Conservation (phyloP, 2,329 filamentous ascomycete species). For the Apiospora aurea region DNA sequence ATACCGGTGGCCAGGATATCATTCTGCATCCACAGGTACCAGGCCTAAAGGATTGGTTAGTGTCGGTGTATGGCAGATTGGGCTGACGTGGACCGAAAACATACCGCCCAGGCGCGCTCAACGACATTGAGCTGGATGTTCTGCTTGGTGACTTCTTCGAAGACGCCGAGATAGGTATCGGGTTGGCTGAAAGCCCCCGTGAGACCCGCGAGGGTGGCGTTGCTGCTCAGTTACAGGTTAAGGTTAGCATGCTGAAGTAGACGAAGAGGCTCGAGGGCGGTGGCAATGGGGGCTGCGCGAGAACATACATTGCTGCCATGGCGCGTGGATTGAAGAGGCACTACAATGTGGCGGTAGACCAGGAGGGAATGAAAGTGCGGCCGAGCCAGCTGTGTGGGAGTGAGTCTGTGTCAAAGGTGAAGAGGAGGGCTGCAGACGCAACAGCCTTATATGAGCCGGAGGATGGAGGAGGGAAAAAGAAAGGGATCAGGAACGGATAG, state of each 20-base stretch:
- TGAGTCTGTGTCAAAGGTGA: neutral
- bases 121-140: slow-evolving; percentile 87
- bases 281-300: neutral
- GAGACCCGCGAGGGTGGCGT: slow-evolving; percentile 55
- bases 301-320: slow-evolving; percentile 25
- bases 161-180: slow-evolving; percentile 62
- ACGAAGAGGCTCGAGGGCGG: neutral
- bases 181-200: slow-evolving; percentile 54
- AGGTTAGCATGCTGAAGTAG: slow-evolving; percentile 13
- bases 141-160: slow-evolving; percentile 70
- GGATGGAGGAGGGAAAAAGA: slow-evolving; percentile 11
- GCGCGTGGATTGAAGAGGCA: slow-evolving; percentile 3
- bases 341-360: slow-evolving; percentile 3
- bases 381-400: neutral
- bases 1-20: slow-evolving; percentile 96
- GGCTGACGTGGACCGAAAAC: slow-evolving; percentile 41
- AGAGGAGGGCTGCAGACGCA: slow-evolving; percentile 3
- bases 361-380: slow-evolving; percentile 10
- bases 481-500: slow-evolving; percentile 8
- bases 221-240: slow-evolving; percentile 48
- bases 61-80: neutral
- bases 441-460: slow-evolving; percentile 21
- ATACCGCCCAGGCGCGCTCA: slow-evolving; percentile 87
- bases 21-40: slow-evolving; percentile 99
- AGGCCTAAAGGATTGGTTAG: slow-evolving; percentile 60